Base-by-base conservation (phyloP, 768 basidiomycete species). In the Phlebiopsis gigantea region DNA sequence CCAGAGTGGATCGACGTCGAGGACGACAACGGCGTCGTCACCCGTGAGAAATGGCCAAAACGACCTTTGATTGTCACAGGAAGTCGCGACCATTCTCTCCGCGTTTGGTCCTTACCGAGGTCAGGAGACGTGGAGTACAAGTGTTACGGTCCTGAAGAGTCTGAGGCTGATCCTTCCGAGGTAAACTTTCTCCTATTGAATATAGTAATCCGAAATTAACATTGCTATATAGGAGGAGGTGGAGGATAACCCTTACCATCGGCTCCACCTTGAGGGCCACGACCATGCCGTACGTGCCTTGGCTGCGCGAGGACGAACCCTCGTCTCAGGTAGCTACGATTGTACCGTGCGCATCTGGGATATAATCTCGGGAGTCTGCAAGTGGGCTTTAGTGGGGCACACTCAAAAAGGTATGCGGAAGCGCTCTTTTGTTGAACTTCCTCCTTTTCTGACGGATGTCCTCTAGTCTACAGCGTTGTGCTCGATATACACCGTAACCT, bases 281-380 rank as follows among this genome's bases (percentile, higher is more conserved):
- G 88, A 88, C 55, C 87, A 91, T 65, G 93, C 94, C 21, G 93
- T 97, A 21, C 82, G 94, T 55, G 93, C 94, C 5, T 76, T 97
- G n/a, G 93, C 93, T 21, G 91, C 93, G 17, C 79, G 93, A 61
- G 94, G 94, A 8, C 79, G 91, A 42, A 91, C 89, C 0, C 79
- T 97, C 43, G 92, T 98, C 17, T 95, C 93, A 24, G 96, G 96
- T 31, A 96, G 93, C 67, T 98, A 98, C 68, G 96, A 99, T 67
- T 90, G 87, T 65, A 93, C 87, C 6, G 93, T 98, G 45, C 86
- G 96, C 31, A 87, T 98, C 44, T 98, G 96, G 96, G 93, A 98
- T 64, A 88, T 92, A 57, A 79, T 91, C 62, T 88, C 82, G 25
- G 93, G 93, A 15, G 76, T 76, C 24, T 91, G 88, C 69, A 86